phyloP scores from a whole-genome alignment of 140 eudicot species.

The Flaveria floridana region DNA sequence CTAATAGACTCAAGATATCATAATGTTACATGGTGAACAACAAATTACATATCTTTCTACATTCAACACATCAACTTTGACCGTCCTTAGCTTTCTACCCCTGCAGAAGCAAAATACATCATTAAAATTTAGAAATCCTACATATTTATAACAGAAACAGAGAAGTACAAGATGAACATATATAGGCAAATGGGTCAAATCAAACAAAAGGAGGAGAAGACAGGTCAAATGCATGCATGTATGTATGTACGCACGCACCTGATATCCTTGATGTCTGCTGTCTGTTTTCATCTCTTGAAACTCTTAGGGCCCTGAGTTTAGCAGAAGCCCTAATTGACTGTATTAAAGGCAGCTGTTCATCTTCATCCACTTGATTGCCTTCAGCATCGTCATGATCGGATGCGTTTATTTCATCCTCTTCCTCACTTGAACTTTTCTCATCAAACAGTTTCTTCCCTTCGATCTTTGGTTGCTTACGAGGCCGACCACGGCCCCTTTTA shows the following conservation, averaged over 20 bases:
- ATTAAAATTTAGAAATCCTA: background rate
- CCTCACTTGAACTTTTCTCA: constrained; percentile 81
- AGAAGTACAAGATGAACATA: background rate
- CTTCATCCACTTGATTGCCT: constrained; percentile 44
- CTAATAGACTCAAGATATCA: constrained; percentile 3
- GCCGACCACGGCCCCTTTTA: constrained; percentile 80
- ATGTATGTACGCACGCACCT: constrained; percentile 19
- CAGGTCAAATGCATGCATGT: background rate
- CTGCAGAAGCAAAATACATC: constrained; percentile 20
- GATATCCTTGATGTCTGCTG: constrained; percentile 29
- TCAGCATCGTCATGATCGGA: constrained; percentile 69
- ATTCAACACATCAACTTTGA: background rate
- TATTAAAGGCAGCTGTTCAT: constrained; percentile 67
- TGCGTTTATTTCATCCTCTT: constrained; percentile 58
- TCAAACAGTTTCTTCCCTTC: constrained; percentile 84
- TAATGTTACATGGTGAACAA: constrained; percentile 5
- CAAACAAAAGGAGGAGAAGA: too few species aligned
- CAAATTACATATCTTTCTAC: background rate
- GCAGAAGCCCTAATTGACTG: constrained; percentile 62
- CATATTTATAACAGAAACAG: background rate
- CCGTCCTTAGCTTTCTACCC: constrained; percentile 11
- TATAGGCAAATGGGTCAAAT: too few species aligned
- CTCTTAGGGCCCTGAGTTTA: constrained; percentile 61
- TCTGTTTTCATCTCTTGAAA: constrained; percentile 51
- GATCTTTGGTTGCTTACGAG: constrained; percentile 55